Percentiles rank a stretch among this genome's conserved stretches.
Evolutionary conservation across 768 basidiomycete genomes (phyloP).

Genomic region (Lactarius sanguifluus): DNA sequence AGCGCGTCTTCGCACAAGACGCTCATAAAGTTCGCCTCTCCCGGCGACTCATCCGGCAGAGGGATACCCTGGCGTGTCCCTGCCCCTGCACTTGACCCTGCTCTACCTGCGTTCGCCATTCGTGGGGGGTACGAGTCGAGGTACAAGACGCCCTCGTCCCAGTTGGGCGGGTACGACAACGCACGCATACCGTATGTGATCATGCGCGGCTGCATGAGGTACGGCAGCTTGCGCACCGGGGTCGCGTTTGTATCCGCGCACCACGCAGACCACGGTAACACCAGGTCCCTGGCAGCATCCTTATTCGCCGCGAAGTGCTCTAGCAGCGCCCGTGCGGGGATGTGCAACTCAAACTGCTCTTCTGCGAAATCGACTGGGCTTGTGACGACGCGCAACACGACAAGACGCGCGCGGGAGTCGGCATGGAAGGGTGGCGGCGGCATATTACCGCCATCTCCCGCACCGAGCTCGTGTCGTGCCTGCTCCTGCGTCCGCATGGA

Average conservation of each 20-base stretch:
- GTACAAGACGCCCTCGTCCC: slow-evolving; percentile 12
- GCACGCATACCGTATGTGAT: slow-evolving; percentile 17
- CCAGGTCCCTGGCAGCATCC: not conserved
- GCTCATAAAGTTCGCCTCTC: not conserved
- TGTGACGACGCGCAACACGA: slow-evolving; percentile 12
- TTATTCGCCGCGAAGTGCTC: not conserved
- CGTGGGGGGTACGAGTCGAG: slow-evolving; percentile 19
- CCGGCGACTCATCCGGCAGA: not conserved
- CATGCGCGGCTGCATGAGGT: slow-evolving; percentile 8
- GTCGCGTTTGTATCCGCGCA: not conserved
- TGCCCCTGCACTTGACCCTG: too few species aligned
- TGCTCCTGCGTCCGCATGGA: slow-evolving; percentile 3
- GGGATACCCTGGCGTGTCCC: slow-evolving; percentile 3
- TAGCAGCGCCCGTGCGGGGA: slow-evolving; percentile 12
- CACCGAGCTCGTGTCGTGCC: not conserved
- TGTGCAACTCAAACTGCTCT: slow-evolving; percentile 20
- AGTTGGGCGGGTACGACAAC: slow-evolving; percentile 16
- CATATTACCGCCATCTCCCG: not conserved
- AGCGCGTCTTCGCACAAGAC: slow-evolving; percentile 23
- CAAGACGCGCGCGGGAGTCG: slow-evolving; percentile 15
- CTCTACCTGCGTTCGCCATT: not conserved
- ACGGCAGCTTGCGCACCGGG: slow-evolving; percentile 5
- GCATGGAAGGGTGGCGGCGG: slow-evolving; percentile 10
- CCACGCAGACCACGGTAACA: slow-evolving; percentile 17
- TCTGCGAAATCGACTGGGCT: slow-evolving; percentile 17